Evolutionary conservation across 805 yeast genomes (phyloP), one percentile per base, ranked within the genome.

Genomic region (Candida palmyrensis): DNA sequence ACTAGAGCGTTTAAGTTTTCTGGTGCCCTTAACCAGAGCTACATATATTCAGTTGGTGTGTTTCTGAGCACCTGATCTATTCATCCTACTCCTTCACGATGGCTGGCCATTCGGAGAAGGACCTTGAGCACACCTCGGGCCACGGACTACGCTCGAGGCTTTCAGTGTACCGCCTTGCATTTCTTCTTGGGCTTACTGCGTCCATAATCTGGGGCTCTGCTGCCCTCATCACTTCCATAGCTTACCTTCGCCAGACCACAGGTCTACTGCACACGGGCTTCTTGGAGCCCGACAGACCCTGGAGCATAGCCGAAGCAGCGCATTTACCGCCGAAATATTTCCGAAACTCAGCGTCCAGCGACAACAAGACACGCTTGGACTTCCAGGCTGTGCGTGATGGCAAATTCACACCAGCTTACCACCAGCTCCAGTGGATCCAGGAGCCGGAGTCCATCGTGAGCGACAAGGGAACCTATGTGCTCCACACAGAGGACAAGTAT

Each of bases 371-470:
- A 7, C 57, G 55, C 12, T 43, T 66, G 28, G 51, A 56, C 29
- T 50, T 59, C 21, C 39, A 51, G 3, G 49, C 48, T 7, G 56
- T 56, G 2, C 68, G 90, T 42, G 9, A 9, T 21, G 23, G 10
- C 9, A 21, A 21, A 11, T 82, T 82, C 44, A 40, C 50, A 0
- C 81, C 92, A 0, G 55, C 60, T 11, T 55, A 48, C 31, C 72
- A 74, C 40, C 53, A 71, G 6, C 63, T 86, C 20, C 90, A 82
- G 52, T 86, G 95, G 95, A 73, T 85, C 28, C 62, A 57, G 12
- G 61, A 62, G 14, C 75, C 76, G 2, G 65, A 65, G 16, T 72
- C 81, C 0, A 48, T 59, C 7, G 41, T 44, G 9, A 57, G 73
- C 40, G 89, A 81, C 50, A 71, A 70, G 37, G 95, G 95, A 4